phyloP scores from a whole-genome alignment of 148 eudicot species.

The Pouteria glomerata region DNA sequence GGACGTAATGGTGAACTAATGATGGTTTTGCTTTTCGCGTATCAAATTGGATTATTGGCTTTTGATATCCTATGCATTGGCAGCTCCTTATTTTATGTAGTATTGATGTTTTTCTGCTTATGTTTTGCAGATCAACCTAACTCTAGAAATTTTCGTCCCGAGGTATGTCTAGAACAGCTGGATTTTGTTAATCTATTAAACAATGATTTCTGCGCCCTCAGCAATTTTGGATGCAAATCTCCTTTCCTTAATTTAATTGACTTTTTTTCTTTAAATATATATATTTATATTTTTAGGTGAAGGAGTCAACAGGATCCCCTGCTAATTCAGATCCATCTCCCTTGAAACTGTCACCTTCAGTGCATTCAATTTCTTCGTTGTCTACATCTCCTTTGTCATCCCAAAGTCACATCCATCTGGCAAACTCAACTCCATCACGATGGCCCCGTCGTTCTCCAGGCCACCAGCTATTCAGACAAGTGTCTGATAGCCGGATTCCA shows the following conservation, averaged over 20 bases:
- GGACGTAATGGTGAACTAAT: background rate
- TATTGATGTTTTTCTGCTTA: slow-evolving; percentile 7
- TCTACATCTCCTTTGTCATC: slow-evolving; percentile 59
- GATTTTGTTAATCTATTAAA: background rate
- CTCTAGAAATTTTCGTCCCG: slow-evolving; percentile 21
- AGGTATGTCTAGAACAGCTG: slow-evolving; percentile 22
- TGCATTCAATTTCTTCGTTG: slow-evolving; percentile 56
- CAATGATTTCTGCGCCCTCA: background rate
- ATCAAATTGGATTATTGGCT: background rate
- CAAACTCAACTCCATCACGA: slow-evolving; percentile 50
- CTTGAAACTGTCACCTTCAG: slow-evolving; percentile 48
- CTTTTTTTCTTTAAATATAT: background rate
- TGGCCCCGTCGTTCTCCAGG: slow-evolving; percentile 54
- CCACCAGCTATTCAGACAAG: slow-evolving; percentile 42
- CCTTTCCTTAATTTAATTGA: background rate
- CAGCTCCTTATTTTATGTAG: slow-evolving; percentile 1
- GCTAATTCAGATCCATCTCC: slow-evolving; percentile 43
- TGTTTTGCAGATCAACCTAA: slow-evolving; percentile 27
- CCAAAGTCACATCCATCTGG: slow-evolving; percentile 47
- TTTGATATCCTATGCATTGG: slow-evolving; percentile 1
- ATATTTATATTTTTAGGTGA: slow-evolving; percentile 31
- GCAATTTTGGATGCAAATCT: background rate
- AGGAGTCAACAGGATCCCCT: slow-evolving; percentile 47
- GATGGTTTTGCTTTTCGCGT: background rate
- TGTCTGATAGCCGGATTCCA: slow-evolving; percentile 59